Evolutionary conservation across 31 red algal genomes (phyloP).

Genomic region (Endocladia muricata): DNA sequence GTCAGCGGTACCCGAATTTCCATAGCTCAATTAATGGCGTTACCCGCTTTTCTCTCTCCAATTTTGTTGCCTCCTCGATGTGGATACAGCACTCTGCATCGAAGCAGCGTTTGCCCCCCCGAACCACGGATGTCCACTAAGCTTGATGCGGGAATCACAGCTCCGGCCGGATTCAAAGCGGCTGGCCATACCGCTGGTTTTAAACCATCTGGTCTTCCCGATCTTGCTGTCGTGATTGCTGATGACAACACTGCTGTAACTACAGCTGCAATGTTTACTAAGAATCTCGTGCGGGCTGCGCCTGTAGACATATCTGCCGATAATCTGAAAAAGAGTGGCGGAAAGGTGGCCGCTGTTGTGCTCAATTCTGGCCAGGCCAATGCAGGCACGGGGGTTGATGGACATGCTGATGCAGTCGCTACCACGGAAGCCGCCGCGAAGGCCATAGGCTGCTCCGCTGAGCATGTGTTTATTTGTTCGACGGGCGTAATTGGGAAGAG

Average conservation of each 20-base stretch:
- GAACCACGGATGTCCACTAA: conserved; percentile 41
- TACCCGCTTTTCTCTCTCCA: too few relatives aligned
- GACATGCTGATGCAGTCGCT: conserved; percentile 55
- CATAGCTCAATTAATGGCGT: too few relatives aligned
- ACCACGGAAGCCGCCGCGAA: conserved; percentile 37
- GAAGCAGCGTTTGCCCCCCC: too few relatives aligned
- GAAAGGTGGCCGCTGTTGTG: conserved; percentile 65
- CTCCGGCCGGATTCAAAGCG: conserved; percentile 85
- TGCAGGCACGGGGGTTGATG: conserved; percentile 82
- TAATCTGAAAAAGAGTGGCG: conserved; percentile 39
- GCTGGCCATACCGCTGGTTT: conserved; percentile 87
- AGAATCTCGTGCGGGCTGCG: conserved; percentile 81
- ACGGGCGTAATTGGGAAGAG: conserved; percentile 95
- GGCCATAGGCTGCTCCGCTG: conserved; percentile 32
- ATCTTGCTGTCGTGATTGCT: conserved; percentile 78
- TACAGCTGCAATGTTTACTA: conserved; percentile 87
- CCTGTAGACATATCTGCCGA: conserved; percentile 80
- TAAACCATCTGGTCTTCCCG: conserved; percentile 82
- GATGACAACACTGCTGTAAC: conserved; percentile 26
- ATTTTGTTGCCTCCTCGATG: too few relatives aligned
- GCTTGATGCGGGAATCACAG: conserved; percentile 73
- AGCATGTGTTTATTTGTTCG: conserved; percentile 84
- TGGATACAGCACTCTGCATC: too few relatives aligned
- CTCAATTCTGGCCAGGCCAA: conserved; percentile 99
- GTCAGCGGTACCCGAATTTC: too few relatives aligned